Evolutionary conservation across 805 yeast species (phyloP).

Genomic region (Nakazawaea holstii): DNA sequence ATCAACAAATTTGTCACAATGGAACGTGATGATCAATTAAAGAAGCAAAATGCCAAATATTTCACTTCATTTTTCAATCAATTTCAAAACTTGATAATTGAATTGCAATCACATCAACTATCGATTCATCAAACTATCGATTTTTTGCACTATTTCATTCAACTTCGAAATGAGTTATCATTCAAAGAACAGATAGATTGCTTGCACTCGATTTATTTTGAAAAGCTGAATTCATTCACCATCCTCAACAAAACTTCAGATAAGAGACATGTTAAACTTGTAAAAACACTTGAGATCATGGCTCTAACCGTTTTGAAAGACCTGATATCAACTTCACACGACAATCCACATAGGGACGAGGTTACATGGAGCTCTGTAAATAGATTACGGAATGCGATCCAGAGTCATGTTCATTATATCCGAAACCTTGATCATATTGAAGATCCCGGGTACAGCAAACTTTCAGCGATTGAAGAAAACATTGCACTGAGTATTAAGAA

Average conservation of each 20-base stretch:
- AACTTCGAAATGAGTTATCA: background rate
- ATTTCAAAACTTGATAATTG: background rate
- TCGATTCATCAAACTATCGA: background rate
- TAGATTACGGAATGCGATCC: conserved; percentile 2
- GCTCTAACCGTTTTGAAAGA: background rate
- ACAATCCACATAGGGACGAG: background rate
- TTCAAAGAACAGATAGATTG: background rate
- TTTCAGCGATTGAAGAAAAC: background rate
- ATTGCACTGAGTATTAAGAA: conserved; percentile 2
- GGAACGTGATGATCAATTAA: background rate
- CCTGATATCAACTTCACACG: background rate
- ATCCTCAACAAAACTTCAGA: background rate
- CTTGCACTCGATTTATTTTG: background rate
- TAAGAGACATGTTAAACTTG: background rate
- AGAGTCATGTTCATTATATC: conserved; percentile 4
- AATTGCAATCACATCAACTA: background rate
- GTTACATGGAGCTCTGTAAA: conserved; percentile 4
- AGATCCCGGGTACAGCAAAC: conserved; percentile 7
- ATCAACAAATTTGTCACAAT: background rate
- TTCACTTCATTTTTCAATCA: background rate
- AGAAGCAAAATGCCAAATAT: background rate
- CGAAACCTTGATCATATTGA: background rate
- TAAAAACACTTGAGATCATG: conserved; percentile 6
- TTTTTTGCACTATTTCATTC: background rate
- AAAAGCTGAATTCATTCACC: background rate